Conservation (phyloP, 2,329 filamentous ascomycete species). For the Coniochaeta sp. region DNA sequence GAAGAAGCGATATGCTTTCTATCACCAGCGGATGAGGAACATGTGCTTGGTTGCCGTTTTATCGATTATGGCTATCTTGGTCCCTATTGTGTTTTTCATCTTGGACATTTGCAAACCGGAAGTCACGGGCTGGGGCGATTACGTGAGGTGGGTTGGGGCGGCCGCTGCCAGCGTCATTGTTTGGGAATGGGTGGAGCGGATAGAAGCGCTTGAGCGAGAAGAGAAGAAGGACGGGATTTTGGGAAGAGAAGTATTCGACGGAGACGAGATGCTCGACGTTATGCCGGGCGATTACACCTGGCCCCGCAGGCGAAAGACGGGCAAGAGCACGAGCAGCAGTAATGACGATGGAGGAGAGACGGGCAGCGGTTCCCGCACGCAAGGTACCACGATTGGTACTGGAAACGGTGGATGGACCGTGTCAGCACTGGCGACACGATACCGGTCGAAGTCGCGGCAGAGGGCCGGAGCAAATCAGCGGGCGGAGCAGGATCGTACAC, state of each 20-base stretch:
- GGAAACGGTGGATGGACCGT: constrained; percentile 32
- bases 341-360: constrained; percentile 21
- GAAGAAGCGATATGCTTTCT: constrained; percentile 86
- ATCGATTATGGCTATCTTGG: constrained; percentile 74
- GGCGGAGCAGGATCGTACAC: constrained; percentile 8
- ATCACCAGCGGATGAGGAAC: constrained; percentile 84
- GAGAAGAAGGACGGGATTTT: constrained; percentile 92
- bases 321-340: constrained; percentile 11
- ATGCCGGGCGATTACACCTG: constrained; percentile 44
- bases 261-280: constrained; percentile 80
- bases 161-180: constrained; percentile 93
- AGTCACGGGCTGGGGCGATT: constrained; percentile 89
- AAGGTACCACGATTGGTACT: constrained; percentile 17
- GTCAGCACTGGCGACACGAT: constrained; percentile 31
- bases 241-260: constrained; percentile 85
- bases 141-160: constrained; percentile 92
- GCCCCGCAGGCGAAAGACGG: constrained; percentile 30
- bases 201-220: constrained; percentile 85
- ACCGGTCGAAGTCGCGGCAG: constrained; percentile 22
- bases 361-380: constrained; percentile 12
- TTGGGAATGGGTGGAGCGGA: constrained; percentile 96
- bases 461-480: constrained; percentile 7
- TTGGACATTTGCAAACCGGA: constrained; percentile 80
- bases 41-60: constrained; percentile 74
- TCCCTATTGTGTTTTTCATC: constrained; percentile 89